Base-by-base conservation (phyloP, 2,329 filamentous ascomycete genomes). In the Xylaria sp. region DNA sequence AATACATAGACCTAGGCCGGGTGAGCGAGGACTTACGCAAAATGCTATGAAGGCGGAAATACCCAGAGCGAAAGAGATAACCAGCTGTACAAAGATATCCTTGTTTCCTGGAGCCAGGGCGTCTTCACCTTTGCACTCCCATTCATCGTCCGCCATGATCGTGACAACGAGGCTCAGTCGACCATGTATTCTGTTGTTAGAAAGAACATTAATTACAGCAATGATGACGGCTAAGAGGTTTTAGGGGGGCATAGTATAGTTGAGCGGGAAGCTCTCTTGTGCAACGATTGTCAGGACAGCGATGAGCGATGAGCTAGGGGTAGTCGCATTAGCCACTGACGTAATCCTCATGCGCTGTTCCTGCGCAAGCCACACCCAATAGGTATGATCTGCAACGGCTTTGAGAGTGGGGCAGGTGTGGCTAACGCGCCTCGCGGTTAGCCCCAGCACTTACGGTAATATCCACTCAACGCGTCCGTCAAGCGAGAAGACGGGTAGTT, bases 11-110 rank as follows among this genome's bases (percentile, higher is more conserved):
- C 9, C n/a, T 49, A 5, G 9, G 5, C 28, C 4, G 42, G 40
- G 14, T 11, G 46, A 15, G 25, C 25, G 21, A 28, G 21, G 43
- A 76, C 87, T 70, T 79, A 92, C 87, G 74, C 92, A 95, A 70
- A 96, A 96, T 19, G 87, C 81, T 33, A 93, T 65, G 71, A 95
- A 92, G 33, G 91, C 91, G 5, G 84, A 82, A 45, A 90, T 67
- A 33, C 92, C 92, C 37, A 96, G 80, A 4, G 84, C 78, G 43
- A 91, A 74, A 7, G 92, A 94, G 70, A 96, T 82, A 62, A 88
- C 83, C 54, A 93, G 84, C 78, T 96, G 92, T 57, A 89, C 85
- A 64, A 79, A 76, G 42, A 83, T 76, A 75, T 87, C 77, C 69
- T 80, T 84, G 57, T 63, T 72, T 40, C 75, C 76, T 1, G 79